These are phyloP conservation scores for Fusarium praegraminearum DNA, from an alignment of 2,329 filamentous ascomycete species.

Conservation along the genomic window DNA sequence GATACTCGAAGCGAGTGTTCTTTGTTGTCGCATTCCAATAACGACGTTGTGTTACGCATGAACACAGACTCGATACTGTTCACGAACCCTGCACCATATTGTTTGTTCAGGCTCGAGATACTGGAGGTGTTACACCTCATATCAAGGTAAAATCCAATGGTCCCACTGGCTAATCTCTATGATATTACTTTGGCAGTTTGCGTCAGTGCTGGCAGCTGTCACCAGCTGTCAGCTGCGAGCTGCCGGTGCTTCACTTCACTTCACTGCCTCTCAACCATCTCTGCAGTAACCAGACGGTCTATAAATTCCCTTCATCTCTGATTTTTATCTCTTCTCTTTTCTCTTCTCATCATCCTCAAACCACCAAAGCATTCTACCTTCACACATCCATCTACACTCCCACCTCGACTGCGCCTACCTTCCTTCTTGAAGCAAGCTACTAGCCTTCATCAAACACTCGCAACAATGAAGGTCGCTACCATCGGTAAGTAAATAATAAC, in stretches of 20 bases:
- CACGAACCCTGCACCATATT: not conserved
- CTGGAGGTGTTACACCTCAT: not conserved
- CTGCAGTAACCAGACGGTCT: not conserved
- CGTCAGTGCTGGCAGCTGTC: not conserved
- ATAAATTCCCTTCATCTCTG: not conserved
- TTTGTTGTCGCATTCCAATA: not conserved
- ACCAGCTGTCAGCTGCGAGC: not conserved
- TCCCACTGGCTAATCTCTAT: fast-evolving
- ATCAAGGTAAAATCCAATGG: too few relatives aligned
- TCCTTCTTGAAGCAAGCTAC: not conserved
- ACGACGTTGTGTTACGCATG: not conserved
- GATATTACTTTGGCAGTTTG: not conserved
- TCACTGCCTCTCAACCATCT: not conserved
- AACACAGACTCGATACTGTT: not conserved
- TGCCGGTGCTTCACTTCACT: not conserved
- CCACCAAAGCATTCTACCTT: not conserved
- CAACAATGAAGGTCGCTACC: conserved; percentile 9
- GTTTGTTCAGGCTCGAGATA: not conserved
- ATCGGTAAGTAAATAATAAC: not conserved
- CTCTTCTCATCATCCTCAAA: not conserved
- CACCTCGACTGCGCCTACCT: not conserved
- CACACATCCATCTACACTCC: not conserved
- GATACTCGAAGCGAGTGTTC: not conserved
- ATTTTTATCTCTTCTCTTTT: not conserved
- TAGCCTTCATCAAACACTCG: not conserved